Base-by-base conservation (phyloP, 495 filamentous ascomycete genomes). In the Antarctomyces pellizariae region DNA sequence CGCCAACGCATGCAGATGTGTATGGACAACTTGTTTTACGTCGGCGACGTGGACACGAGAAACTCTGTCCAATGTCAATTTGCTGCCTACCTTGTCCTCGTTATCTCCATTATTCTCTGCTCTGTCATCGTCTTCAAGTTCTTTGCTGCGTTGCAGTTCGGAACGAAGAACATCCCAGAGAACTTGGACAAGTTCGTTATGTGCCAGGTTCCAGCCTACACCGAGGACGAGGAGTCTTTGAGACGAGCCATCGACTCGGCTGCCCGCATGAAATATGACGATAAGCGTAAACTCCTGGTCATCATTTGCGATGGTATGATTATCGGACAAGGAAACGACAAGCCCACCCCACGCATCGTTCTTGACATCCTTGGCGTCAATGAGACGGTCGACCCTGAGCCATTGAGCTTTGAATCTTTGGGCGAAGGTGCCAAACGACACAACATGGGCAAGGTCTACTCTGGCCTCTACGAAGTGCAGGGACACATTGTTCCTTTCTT, bases 401-500 rank as follows among this genome's bases (percentile, higher is more conserved):
- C 86, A 2, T 59, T 99, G 25, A 91, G 80, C 61, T 99, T 95
- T 42, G 84, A 99, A 46, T 86, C 76, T 44, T 58, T 99, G 23
- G 86, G 86, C 27, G 84, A 95, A 50, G 89, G 86, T 39, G 70
- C 75, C 56, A 90, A 82, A 48, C 86, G 91, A 48, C 89, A 93
- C 57, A 99, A 99, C 46, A 93, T 93, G 82, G 89, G 73, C 41
- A 99, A 99, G 46, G 66, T 93, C 26, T 99, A 95, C 55, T 93
- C 84, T 18, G 86, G 86, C 36, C 56, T 99, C 22, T 99, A 95
- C 48, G 86, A 99, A 48, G 82, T 91, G 10, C 78, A 92, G 42
- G 86, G 86, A 36, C 83, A 95, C 44, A 92, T 99, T 35, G 86
- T 99, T 13, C 86, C 86, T 24, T 99, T 89, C 67, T 43, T 99